A percentile compares a stretch with the other conserved stretches of the same genome.
Conservation (phyloP, 1,284 basidiomycete genomes). For the Pseudozyma flocculosa region DNA sequence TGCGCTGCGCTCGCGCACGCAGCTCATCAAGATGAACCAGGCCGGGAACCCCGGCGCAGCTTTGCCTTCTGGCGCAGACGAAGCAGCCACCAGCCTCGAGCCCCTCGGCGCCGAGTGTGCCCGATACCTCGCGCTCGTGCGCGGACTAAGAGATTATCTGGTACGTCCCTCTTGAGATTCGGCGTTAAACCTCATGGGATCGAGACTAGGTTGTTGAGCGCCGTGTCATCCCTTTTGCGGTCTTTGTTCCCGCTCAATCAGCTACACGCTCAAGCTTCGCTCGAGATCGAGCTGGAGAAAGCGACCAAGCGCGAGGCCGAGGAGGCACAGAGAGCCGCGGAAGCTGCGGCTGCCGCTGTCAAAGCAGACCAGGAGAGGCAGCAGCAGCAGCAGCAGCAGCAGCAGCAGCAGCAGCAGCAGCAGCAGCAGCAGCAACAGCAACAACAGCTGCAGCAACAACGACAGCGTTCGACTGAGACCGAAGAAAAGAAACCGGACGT, state of each 20-base stretch:
- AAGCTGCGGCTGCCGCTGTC: slow-evolving; percentile 1
- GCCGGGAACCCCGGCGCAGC: neutral
- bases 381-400: neutral
- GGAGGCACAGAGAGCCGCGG: slow-evolving; percentile 8
- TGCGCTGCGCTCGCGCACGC: slow-evolving; percentile 24
- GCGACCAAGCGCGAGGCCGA: slow-evolving; percentile 28
- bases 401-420: neutral
- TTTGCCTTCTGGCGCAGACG: slow-evolving; percentile 2
- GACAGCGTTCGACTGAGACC: slow-evolving; percentile 7
- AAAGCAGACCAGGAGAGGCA: slow-evolving; percentile 3
- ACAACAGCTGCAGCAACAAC: slow-evolving; percentile 15
- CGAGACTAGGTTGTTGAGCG: neutral
- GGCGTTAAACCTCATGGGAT: neutral
- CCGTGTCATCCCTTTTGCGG: too few species aligned
- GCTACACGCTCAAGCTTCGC: slow-evolving; percentile 27
- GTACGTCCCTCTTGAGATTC: neutral
- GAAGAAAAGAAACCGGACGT: slow-evolving; percentile 5
- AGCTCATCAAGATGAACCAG: slow-evolving; percentile 12
- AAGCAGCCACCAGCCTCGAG: slow-evolving; percentile 15
- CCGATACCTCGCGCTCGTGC: slow-evolving; percentile 22
- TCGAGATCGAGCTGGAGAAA: slow-evolving; percentile 33
- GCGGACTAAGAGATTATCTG: slow-evolving; percentile 25
- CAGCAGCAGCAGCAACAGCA: neutral
- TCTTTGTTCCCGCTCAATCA: neutral
- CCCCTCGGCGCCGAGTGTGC: slow-evolving; percentile 24